These are phyloP conservation scores for Leccinum truebloodii DNA, from an alignment of 768 basidiomycete genomes.

Conservation along the genomic window DNA sequence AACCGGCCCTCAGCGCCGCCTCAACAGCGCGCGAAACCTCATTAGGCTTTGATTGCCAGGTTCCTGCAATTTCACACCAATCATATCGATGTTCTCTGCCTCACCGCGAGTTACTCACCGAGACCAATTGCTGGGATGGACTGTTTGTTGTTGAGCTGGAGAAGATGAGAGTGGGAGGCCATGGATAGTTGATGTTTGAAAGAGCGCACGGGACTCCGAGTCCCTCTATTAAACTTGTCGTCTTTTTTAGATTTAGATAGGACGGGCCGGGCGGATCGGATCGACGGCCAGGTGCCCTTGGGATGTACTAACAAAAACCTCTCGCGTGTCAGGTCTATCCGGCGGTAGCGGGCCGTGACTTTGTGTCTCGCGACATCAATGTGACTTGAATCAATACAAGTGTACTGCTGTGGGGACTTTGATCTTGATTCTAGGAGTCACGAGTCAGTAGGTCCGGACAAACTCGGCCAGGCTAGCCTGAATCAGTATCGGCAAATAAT, in stretches of 20 bases:
- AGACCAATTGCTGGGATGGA: constrained; percentile 60
- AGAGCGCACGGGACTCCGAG: constrained; percentile 4
- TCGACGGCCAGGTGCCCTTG: constrained; percentile 2
- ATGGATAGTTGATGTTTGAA: constrained; percentile 21
- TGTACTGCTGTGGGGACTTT: neutral
- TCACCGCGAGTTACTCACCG: constrained; percentile 43
- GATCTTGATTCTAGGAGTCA: neutral
- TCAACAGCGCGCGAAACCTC: constrained; percentile 73
- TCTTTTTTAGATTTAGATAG: neutral
- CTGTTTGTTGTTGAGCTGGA: constrained; percentile 62
- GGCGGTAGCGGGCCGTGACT: neutral
- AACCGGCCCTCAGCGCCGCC: constrained; percentile 75
- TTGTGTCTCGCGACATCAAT: neutral
- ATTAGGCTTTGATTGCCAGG: constrained; percentile 78
- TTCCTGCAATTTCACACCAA: constrained; percentile 45
- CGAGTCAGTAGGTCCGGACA: neutral
- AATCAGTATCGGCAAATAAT: neutral
- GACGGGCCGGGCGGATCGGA: constrained; percentile 24
- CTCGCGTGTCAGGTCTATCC: neutral
- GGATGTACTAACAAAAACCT: neutral
- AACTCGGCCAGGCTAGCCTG: neutral
- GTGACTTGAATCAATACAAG: neutral
- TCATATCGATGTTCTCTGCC: neutral
- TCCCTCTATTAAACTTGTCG: neutral
- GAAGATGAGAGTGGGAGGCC: constrained; percentile 43